Conservation (phyloP, 495 filamentous ascomycete species). For the Talaromyces trachyspermus region DNA sequence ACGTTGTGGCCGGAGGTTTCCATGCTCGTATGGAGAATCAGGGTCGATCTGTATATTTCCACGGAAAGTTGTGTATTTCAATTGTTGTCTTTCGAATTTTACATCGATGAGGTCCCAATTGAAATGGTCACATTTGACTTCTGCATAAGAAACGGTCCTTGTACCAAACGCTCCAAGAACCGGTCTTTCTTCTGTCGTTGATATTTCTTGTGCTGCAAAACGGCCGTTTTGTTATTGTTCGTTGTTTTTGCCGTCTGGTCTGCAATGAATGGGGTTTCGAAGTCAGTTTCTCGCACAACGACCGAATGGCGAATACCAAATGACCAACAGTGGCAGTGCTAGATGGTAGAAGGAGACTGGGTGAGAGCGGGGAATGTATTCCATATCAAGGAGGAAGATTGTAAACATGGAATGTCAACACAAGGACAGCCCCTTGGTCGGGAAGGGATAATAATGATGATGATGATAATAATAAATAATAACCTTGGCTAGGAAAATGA, state of each 20-base stretch:
- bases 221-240: background rate
- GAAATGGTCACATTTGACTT: conserved; percentile 2
- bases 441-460: conserved; percentile 7
- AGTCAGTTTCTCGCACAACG: background rate
- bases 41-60: no score
- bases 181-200: background rate
- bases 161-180: no score
- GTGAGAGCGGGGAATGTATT: conserved; percentile 7
- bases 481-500: no score
- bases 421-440: conserved; percentile 5
- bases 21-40: no score
- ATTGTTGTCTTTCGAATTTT: no score
- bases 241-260: background rate
- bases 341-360: conserved; percentile 5
- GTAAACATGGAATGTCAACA: conserved; percentile 12
- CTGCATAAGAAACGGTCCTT: background rate
- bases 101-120: conserved; percentile 4
- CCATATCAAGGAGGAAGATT: background rate
- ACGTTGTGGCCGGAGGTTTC: conserved; percentile 46
- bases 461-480: no score
- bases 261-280: background rate
- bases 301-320: background rate
- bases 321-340: background rate
- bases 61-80: no score
- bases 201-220: background rate